phyloP scores from a whole-genome alignment of 345 rosid genomes.

The Eucalyptus albens region DNA sequence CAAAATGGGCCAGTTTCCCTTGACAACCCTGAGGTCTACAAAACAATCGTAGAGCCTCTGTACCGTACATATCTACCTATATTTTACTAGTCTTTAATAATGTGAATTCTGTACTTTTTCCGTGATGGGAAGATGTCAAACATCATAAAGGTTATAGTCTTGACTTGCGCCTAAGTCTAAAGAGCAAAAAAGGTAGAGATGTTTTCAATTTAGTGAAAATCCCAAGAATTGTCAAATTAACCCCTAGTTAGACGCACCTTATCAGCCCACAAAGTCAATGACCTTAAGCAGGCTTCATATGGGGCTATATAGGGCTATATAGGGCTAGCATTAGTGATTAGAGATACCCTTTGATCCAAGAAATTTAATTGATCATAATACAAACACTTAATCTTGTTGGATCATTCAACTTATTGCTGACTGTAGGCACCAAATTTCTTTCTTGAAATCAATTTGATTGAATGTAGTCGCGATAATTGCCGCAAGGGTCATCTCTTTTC shows the following conservation, averaged over 20 bases:
- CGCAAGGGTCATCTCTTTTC: not conserved
- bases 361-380: not conserved
- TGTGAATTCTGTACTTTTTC: not conserved
- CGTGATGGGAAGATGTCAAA: not conserved
- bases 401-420: not conserved
- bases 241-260: not conserved
- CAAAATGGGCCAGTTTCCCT: not conserved
- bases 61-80: not conserved
- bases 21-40: not conserved
- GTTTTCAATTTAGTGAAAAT: not conserved
- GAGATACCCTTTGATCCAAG: not conserved
- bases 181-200: not conserved
- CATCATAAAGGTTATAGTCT: not conserved
- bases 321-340: not conserved
- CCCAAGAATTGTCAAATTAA: not conserved
- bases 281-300: not conserved
- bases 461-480: not conserved
- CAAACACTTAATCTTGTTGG: not conserved
- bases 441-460: not conserved
- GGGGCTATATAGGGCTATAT: not conserved
- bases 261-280: not conserved
- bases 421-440: not conserved
- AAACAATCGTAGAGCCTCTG: not conserved
- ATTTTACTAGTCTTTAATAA: not conserved
- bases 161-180: not conserved